These are phyloP conservation scores for Trifolium dubium DNA, from an alignment of 306 rosid genomes.

Conservation along the genomic window DNA sequence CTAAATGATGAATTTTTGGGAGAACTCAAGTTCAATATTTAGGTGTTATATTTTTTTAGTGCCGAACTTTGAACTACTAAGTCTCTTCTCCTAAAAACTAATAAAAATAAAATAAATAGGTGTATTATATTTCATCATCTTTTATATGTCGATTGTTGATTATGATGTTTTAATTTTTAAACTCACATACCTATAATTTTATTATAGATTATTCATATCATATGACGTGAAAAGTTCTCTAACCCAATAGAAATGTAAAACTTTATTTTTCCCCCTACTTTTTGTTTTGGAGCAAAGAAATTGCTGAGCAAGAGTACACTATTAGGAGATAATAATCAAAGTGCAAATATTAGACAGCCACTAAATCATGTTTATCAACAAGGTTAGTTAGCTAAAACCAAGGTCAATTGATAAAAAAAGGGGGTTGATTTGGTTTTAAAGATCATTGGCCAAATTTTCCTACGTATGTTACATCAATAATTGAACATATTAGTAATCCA, in stretches of 20 bases:
- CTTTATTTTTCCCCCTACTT: constrained; percentile 3
- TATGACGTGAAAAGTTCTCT: not conserved
- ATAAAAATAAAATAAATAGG: not conserved
- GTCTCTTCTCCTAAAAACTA: too few species aligned
- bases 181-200: not conserved
- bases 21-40: too few species aligned
- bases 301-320: constrained; percentile 11
- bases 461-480: constrained; percentile 26
- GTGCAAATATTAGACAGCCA: constrained; percentile 23
- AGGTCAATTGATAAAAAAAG: not conserved
- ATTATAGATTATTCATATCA: not conserved
- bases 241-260: not conserved
- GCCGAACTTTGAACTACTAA: too few species aligned
- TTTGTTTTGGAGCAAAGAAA: constrained; percentile 33
- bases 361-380: constrained; percentile 36
- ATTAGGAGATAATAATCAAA: constrained; percentile 13
- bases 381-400: constrained; percentile 7
- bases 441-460: not conserved
- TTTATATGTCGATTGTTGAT: not conserved
- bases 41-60: too few species aligned
- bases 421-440: constrained; percentile 8
- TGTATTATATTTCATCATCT: not conserved
- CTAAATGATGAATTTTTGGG: too few species aligned
- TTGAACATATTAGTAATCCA: constrained; percentile 14
- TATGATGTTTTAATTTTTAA: not conserved